Conservation (phyloP, 257 asterid genomes). For the Cynanchum wilfordii region DNA sequence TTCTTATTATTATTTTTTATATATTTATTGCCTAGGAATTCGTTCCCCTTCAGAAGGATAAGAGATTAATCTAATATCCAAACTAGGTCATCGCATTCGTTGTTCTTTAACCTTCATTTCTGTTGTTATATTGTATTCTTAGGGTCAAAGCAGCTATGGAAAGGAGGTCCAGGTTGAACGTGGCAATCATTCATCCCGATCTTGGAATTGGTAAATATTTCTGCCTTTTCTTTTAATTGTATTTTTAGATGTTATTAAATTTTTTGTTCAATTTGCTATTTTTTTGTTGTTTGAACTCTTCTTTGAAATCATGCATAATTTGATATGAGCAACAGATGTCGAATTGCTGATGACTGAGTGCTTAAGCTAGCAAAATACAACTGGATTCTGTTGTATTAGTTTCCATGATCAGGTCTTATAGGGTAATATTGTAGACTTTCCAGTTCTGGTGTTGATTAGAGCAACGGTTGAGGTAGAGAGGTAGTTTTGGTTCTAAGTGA, state of each 20-base stretch:
- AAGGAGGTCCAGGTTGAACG: slow-evolving; percentile 23
- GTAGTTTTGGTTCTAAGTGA: neutral
- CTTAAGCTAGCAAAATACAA: neutral
- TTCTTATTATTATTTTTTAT: too few species aligned
- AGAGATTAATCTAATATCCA: neutral
- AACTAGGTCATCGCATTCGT: neutral
- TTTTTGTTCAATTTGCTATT: too few species aligned
- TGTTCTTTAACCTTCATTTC: neutral
- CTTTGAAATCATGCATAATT: too few species aligned
- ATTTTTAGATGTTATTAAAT: too few species aligned
- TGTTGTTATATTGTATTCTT: neutral
- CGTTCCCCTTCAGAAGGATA: neutral
- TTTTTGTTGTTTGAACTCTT: too few species aligned
- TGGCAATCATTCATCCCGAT: slow-evolving; percentile 40
- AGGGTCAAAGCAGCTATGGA: slow-evolving; percentile 18
- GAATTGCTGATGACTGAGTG: too few species aligned
- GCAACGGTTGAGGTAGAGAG: neutral
- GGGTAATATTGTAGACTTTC: neutral
- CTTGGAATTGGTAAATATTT: slow-evolving; percentile 26
- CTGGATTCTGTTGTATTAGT: neutral
- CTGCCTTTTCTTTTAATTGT: too few species aligned
- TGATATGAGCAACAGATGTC: too few species aligned
- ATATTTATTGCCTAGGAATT: too few species aligned
- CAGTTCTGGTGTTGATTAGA: neutral
- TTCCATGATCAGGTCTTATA: neutral